A percentile compares a stretch with the other conserved stretches of the same genome.
These are phyloP conservation scores for Nicotiana rustica DNA, from an alignment of 305 asterid species.

Conservation along the genomic window DNA sequence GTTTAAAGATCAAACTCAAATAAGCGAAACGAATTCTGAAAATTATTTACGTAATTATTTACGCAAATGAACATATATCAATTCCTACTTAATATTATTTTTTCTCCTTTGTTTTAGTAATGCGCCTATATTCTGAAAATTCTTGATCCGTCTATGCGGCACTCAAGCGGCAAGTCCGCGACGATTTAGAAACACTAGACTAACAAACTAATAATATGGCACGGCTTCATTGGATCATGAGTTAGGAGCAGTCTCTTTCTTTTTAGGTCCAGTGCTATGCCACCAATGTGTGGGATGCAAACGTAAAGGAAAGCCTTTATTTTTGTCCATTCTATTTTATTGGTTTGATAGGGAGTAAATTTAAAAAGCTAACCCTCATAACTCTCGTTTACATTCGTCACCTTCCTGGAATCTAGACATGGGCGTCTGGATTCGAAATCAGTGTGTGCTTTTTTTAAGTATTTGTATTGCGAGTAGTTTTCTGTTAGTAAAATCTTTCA, in stretches of 20 bases:
- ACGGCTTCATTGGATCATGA: not conserved
- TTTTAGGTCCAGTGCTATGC: not conserved
- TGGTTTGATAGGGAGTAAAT: not conserved
- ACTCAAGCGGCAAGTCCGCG: not conserved
- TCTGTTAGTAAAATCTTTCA: too few species aligned
- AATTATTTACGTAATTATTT: too few species aligned
- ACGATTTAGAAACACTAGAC: not conserved
- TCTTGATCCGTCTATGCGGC: not conserved
- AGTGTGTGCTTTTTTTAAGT: too few species aligned
- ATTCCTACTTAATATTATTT: too few species aligned
- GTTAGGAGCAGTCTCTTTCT: not conserved
- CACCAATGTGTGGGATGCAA: not conserved
- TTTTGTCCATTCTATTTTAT: not conserved
- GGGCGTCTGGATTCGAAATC: too few species aligned
- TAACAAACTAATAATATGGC: not conserved
- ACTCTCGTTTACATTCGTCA: not conserved
- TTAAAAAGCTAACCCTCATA: constrained; percentile 10
- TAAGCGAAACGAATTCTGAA: not conserved
- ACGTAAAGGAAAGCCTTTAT: not conserved
- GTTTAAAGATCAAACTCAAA: not conserved
- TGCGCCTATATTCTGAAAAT: too few species aligned
- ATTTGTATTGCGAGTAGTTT: too few species aligned
- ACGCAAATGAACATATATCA: too few species aligned
- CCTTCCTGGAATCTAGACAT: not conserved
- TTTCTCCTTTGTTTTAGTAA: too few species aligned